Conservation (phyloP, 495 filamentous ascomycete genomes). For the Collariella sp. region DNA sequence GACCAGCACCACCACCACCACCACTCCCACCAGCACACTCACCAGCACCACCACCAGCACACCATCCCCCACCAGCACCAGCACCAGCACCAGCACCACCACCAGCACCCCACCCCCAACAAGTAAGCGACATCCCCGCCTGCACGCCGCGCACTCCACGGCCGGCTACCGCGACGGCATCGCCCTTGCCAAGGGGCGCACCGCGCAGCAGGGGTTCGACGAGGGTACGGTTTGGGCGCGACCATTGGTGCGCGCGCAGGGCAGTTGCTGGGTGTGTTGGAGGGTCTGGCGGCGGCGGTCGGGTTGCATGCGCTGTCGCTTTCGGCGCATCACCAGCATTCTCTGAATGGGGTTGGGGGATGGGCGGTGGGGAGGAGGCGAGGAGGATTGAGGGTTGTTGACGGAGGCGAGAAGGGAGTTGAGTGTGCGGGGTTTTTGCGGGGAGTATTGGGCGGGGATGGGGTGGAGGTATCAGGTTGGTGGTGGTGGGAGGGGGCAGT, state of each 20-base stretch:
- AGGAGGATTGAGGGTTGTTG: slow-evolving; percentile 34
- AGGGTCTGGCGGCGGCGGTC: slow-evolving; percentile 43
- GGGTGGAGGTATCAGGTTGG: slow-evolving; percentile 49
- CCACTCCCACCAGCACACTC: neutral
- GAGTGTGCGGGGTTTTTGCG: slow-evolving; percentile 53
- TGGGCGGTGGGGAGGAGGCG: slow-evolving; percentile 8
- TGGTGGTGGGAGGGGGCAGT: neutral
- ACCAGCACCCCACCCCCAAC: slow-evolving; percentile 34
- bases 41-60: neutral
- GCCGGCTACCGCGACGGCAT: slow-evolving; percentile 91
- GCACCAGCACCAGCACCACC: neutral
- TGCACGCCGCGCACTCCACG: slow-evolving; percentile 65
- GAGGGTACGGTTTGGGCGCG: slow-evolving; percentile 77
- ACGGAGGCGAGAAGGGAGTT: slow-evolving; percentile 52
- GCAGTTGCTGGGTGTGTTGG: slow-evolving; percentile 59
- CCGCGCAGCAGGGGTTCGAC: slow-evolving; percentile 80
- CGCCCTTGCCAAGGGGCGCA: slow-evolving; percentile 54
- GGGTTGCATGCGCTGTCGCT: slow-evolving; percentile 18
- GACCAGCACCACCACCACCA: neutral
- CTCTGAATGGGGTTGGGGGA: neutral
- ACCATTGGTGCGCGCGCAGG: slow-evolving; percentile 65
- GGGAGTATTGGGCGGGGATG: slow-evolving; percentile 49
- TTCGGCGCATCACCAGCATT: slow-evolving; percentile 18
- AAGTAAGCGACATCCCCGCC: slow-evolving; percentile 52
- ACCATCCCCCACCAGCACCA: neutral